Evolutionary conservation across 1,139 yeast species (phyloP), one percentile per base, ranked within the genome.

Genomic region (Geotrichum macrosporum): DNA sequence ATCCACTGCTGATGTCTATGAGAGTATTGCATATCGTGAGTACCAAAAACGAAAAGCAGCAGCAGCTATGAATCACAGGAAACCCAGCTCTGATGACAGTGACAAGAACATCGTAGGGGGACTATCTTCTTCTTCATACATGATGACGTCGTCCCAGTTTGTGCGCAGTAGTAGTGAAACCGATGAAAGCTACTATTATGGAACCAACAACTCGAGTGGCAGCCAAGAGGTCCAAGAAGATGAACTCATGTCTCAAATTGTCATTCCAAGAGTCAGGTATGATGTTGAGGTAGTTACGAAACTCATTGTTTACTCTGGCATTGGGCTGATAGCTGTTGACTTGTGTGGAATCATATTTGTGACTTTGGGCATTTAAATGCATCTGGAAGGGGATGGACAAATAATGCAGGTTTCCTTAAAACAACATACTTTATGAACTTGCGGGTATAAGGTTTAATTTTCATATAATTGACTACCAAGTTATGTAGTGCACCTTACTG

Each of bases 281-380:
- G 92, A 83, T 53, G 81, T 83, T 26, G 89, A 82, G 54, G 83
- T 84, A 15, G 69, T 84, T 37, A 86, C 92, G 10, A 72, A 89
- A 57, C 64, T 84, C 50, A 69, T 82, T 16, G 84, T 85, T 1
- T 87, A 87, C 63, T 80, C 84, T 2, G 95, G 95, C 0, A 76
- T 86, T 22, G 71, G 86, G 0, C 57, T 68, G 22, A 53, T 62
- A 34, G 56, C 60, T 3, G 49, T 53, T 19, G 59, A 53, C 45
- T 37, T 54, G 5, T 51, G 57, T 27, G 59, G 58, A 22, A 35
- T 50, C 13, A 38, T 60, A 8, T 61, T 57, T 44, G 45, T 46
- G 35, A n/a, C 45, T 1, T 33, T 53, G 34, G 50, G 50, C 8
- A 53, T 53, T 21, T 51, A 44, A 47, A n/a, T 12, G n/a, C n/a